These are phyloP conservation scores for Coleophoma crateriformis DNA, from an alignment of 2,329 filamentous ascomycete genomes.

Conservation along the genomic window DNA sequence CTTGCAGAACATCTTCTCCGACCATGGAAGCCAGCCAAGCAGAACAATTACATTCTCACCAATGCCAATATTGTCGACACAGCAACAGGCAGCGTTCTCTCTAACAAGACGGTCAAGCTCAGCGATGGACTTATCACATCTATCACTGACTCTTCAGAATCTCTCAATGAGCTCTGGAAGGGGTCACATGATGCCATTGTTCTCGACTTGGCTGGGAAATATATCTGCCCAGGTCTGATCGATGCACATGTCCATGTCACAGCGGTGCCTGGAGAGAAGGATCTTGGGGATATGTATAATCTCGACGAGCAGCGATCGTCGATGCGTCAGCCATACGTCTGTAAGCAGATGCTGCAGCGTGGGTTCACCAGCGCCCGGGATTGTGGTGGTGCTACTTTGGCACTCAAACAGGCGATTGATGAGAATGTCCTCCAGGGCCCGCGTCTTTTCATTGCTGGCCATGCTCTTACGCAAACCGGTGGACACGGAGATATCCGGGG, in stretches of 20 bases:
- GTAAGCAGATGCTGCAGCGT: slow-evolving; percentile 43
- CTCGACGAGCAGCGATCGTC: slow-evolving; percentile 29
- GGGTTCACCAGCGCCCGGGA: slow-evolving; percentile 56
- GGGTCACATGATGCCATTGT: not conserved
- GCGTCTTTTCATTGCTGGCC: slow-evolving; percentile 47
- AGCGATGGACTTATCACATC: slow-evolving; percentile 25
- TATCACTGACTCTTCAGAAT: not conserved
- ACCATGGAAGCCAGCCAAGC: slow-evolving; percentile 1
- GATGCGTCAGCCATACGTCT: slow-evolving; percentile 41
- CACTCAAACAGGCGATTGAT: slow-evolving; percentile 49
- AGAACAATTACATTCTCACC: slow-evolving; percentile 25
- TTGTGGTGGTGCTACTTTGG: slow-evolving; percentile 48
- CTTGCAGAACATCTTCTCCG: slow-evolving; percentile 1
- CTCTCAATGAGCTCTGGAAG: not conserved
- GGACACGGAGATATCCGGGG: slow-evolving; percentile 49
- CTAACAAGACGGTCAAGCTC: slow-evolving; percentile 27
- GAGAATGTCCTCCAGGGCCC: slow-evolving; percentile 52
- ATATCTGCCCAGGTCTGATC: slow-evolving; percentile 43
- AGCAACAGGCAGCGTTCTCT: slow-evolving; percentile 25
- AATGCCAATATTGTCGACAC: slow-evolving; percentile 40
- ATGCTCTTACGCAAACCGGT: slow-evolving; percentile 50
- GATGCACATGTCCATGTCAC: slow-evolving; percentile 44
- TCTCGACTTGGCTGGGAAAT: slow-evolving; percentile 35
- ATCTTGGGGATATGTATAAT: slow-evolving; percentile 29
- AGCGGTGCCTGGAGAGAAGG: slow-evolving; percentile 35